Conservation (phyloP, 2,329 filamentous ascomycete genomes). For the Fusarium sp. region DNA sequence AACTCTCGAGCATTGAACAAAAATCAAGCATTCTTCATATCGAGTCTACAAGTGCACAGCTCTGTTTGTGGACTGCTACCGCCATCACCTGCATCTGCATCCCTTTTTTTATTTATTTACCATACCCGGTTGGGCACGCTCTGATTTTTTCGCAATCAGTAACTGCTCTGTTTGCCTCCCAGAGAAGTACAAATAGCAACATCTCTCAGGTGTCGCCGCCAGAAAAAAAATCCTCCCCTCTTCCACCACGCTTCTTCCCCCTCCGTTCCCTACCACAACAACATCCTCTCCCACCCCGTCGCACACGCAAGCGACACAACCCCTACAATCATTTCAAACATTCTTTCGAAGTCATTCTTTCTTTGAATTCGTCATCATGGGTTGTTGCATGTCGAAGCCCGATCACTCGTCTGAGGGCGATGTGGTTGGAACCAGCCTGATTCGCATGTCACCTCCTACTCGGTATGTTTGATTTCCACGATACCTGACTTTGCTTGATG, state of each 20-base stretch:
- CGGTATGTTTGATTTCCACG: not conserved
- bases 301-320: not conserved
- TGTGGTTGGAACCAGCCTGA: not conserved
- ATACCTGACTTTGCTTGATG: not conserved
- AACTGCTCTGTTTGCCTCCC: not conserved
- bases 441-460: not conserved
- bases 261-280: not conserved
- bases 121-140: not conserved
- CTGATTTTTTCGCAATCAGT: not conserved
- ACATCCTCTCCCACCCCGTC: not conserved
- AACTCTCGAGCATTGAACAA: not conserved
- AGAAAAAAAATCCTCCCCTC: not conserved
- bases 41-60: not conserved
- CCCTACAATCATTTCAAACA: not conserved
- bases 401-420: not conserved
- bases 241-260: not conserved
- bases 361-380: not conserved
- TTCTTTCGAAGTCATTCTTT: not conserved
- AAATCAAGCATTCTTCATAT: not conserved
- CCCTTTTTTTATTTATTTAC: not conserved
- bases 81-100: not conserved
- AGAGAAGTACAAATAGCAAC: not conserved
- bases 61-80: not conserved
- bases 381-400: not conserved
- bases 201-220: not conserved